Evolutionary conservation across 352 stramenopile species (phyloP).

Genomic region (Phytophthora chlamydospora): DNA sequence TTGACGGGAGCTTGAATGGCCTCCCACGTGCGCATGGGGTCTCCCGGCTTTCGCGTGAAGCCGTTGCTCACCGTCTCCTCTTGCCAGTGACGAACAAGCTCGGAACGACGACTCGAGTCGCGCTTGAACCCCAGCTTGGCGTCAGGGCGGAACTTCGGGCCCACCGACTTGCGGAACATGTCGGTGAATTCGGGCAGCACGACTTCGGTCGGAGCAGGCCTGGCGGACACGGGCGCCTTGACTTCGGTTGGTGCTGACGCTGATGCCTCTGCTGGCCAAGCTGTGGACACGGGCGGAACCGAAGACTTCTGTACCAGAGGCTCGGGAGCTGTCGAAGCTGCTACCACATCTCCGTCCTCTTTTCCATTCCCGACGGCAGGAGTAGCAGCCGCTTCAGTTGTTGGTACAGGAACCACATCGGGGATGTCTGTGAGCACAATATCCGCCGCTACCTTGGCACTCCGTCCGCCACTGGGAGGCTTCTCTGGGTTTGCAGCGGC

Average conservation of each 20-base stretch:
- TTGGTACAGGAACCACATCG: neutral
- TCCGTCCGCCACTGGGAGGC: conserved; percentile 18
- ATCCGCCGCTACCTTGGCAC: conserved; percentile 53
- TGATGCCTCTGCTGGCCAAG: conserved; percentile 7
- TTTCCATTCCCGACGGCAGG: conserved; percentile 6
- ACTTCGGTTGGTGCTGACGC: conserved; percentile 2
- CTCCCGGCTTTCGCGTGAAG: conserved; percentile 38
- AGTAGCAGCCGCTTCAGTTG: neutral
- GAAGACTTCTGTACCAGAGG: conserved; percentile 24
- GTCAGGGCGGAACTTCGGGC: conserved; percentile 48
- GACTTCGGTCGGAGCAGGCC: conserved; percentile 23
- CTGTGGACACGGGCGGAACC: conserved; percentile 10
- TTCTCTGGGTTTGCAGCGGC: conserved; percentile 1
- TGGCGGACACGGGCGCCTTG: conserved; percentile 11
- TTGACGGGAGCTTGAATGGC: conserved; percentile 72
- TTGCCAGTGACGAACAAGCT: conserved; percentile 72
- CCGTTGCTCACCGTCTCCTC: conserved; percentile 60
- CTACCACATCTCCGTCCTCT: conserved; percentile 20
- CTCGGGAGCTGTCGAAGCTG: conserved; percentile 4
- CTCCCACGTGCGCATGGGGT: conserved; percentile 79
- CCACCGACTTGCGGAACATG: conserved; percentile 66
- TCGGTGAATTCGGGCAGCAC: conserved; percentile 77
- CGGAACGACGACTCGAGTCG: conserved; percentile 40
- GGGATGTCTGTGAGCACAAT: conserved; percentile 23
- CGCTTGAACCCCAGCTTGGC: conserved; percentile 63